phyloP scores from a whole-genome alignment of 306 rosid species.

The Hippophae rhamnoides region DNA sequence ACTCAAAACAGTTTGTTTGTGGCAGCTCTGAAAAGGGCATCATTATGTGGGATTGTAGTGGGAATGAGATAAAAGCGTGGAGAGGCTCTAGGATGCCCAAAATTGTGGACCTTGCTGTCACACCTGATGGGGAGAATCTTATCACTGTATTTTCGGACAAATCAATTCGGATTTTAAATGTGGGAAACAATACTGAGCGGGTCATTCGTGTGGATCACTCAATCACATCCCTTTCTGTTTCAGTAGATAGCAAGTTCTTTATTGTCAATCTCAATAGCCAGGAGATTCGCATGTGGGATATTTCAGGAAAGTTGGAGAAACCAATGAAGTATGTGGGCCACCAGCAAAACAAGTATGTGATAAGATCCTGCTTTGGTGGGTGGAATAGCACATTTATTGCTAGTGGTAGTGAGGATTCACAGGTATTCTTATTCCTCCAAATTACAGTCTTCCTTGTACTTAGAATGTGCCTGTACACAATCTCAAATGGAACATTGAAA shows the following conservation, averaged over 20 bases:
- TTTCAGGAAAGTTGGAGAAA: slow-evolving; percentile 57
- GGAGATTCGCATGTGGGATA: slow-evolving; percentile 94
- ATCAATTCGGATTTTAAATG: slow-evolving; percentile 56
- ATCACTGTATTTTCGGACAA: slow-evolving; percentile 70
- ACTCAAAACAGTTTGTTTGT: slow-evolving; percentile 71
- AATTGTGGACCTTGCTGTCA: slow-evolving; percentile 70
- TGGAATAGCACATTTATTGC: slow-evolving; percentile 60
- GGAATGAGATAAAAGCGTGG: slow-evolving; percentile 82
- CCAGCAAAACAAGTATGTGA: slow-evolving; percentile 65
- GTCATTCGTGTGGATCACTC: slow-evolving; percentile 62
- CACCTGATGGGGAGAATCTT: slow-evolving; percentile 73
- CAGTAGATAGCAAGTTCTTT: slow-evolving; percentile 67
- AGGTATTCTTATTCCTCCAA: slow-evolving; percentile 34
- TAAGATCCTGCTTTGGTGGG: slow-evolving; percentile 90
- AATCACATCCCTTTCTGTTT: slow-evolving; percentile 52
- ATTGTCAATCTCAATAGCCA: slow-evolving; percentile 82
- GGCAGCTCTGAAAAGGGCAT: slow-evolving; percentile 89
- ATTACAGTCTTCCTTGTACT: not conserved
- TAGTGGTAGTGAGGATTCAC: slow-evolving; percentile 82
- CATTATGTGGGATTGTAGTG: slow-evolving; percentile 80
- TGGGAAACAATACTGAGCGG: slow-evolving; percentile 53
- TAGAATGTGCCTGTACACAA: not conserved
- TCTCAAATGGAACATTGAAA: slow-evolving; percentile 3
- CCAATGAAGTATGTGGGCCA: slow-evolving; percentile 53
- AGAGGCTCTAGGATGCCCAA: slow-evolving; percentile 81